phyloP scores from a whole-genome alignment of 345 rosid genomes.

The Melastoma malabathricum region DNA sequence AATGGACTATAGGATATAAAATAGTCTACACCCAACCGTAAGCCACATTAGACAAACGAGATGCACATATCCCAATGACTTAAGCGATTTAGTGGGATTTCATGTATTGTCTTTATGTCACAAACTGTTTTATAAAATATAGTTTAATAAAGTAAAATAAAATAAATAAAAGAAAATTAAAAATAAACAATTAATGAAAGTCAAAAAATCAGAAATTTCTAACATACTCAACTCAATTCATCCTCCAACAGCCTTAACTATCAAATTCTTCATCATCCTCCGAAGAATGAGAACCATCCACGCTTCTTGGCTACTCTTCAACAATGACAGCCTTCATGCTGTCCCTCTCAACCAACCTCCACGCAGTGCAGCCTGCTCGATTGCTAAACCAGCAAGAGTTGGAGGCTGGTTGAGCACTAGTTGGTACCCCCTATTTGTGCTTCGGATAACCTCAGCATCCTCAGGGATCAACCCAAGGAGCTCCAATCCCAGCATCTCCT shows the following conservation, averaged over 20 bases:
- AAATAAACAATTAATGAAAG: too few species aligned
- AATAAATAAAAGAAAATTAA: too few species aligned
- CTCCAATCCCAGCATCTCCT: constrained; percentile 82
- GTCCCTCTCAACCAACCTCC: constrained; percentile 97
- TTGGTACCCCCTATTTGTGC: constrained; percentile 84
- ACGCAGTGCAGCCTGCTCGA: constrained; percentile 97
- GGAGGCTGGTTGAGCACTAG: constrained; percentile 87
- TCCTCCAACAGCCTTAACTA: background rate
- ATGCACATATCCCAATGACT: too few species aligned
- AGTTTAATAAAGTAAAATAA: too few species aligned
- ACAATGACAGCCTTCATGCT: constrained; percentile 93
- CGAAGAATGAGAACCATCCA: constrained; percentile 83
- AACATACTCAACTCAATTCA: background rate
- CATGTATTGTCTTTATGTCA: too few species aligned
- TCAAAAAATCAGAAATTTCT: too few species aligned
- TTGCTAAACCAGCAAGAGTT: constrained; percentile 83
- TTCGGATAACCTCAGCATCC: constrained; percentile 82
- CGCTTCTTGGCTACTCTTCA: constrained; percentile 84
- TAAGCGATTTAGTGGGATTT: too few species aligned
- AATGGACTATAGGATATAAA: too few species aligned
- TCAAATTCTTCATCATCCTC: constrained; percentile 23
- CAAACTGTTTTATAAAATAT: too few species aligned
- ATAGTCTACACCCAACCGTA: too few species aligned
- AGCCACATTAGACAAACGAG: too few species aligned
- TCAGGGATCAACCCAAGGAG: constrained; percentile 82